Evolutionary conservation across 306 rosid genomes (phyloP).

Genomic region (Astragalus membranaceus): DNA sequence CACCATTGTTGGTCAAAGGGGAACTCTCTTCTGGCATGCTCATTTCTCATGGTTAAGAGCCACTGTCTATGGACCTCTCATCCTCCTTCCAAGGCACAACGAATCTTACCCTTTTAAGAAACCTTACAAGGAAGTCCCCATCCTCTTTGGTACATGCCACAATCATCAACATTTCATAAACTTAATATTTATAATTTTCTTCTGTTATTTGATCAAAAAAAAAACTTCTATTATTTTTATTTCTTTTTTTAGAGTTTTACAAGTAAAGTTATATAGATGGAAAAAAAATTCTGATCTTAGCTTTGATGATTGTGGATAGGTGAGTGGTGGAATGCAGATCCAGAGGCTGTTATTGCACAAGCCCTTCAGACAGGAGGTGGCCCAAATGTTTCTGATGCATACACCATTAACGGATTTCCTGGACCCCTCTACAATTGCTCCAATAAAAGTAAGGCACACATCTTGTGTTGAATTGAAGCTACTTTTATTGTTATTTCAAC

Average conservation of each 20-base stretch:
- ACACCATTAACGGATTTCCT: slow-evolving; percentile 64
- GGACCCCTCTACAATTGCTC: slow-evolving; percentile 74
- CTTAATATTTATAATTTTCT: neutral
- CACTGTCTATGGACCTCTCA: slow-evolving; percentile 58
- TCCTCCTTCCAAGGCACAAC: slow-evolving; percentile 45
- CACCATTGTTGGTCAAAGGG: slow-evolving; percentile 64
- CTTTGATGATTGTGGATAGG: slow-evolving; percentile 23
- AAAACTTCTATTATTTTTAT: too few relatives aligned
- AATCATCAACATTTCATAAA: neutral
- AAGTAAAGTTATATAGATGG: too few relatives aligned
- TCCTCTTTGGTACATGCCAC: slow-evolving; percentile 40
- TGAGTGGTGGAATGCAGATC: slow-evolving; percentile 74
- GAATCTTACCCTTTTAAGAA: slow-evolving; percentile 51
- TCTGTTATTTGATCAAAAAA: too few relatives aligned
- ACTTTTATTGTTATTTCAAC: too few relatives aligned
- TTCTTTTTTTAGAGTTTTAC: neutral
- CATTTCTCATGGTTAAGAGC: slow-evolving; percentile 67
- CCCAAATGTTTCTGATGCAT: slow-evolving; percentile 76
- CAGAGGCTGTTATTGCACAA: slow-evolving; percentile 56
- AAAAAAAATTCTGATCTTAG: neutral
- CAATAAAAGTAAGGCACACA: slow-evolving; percentile 23
- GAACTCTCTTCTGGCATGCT: slow-evolving; percentile 69
- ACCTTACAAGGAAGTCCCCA: slow-evolving; percentile 53
- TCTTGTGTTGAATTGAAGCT: neutral
- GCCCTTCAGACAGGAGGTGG: slow-evolving; percentile 60